Evolutionary conservation across 306 rosid species (phyloP).

Genomic region (Senna tora): DNA sequence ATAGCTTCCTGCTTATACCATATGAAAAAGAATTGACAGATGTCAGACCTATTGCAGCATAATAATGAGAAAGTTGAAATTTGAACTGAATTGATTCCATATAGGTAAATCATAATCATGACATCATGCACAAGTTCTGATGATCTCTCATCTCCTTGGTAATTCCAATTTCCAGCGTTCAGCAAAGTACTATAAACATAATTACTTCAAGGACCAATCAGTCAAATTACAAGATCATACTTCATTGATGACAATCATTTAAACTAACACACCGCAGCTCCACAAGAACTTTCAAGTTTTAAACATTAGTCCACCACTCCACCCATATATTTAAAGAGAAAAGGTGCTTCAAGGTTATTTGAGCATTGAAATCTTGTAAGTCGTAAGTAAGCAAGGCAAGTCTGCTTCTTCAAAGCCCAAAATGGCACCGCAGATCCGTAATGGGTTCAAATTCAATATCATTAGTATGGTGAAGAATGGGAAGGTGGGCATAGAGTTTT

Average conservation of each 20-base stretch:
- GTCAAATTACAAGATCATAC: constrained; percentile 29
- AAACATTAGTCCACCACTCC: constrained; percentile 15
- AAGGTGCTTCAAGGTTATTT: constrained; percentile 9
- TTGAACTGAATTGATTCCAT: constrained; percentile 20
- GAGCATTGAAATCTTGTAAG: constrained; percentile 9
- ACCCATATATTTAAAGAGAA: neutral
- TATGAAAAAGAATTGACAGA: neutral
- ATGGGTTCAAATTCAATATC: constrained; percentile 1
- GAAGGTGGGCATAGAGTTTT: neutral
- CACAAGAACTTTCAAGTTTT: constrained; percentile 12
- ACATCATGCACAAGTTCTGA: constrained; percentile 24
- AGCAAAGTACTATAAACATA: constrained; percentile 27
- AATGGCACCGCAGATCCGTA: constrained; percentile 18
- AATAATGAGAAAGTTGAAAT: constrained; percentile 31
- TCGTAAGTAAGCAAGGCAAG: constrained; percentile 2
- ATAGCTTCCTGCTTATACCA: constrained; percentile 59
- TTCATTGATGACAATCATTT: constrained; percentile 13
- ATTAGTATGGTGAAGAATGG: neutral
- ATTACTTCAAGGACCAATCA: constrained; percentile 2
- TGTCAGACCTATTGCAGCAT: constrained; percentile 25
- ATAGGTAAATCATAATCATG: constrained; percentile 9
- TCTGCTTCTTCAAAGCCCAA: constrained; percentile 17
- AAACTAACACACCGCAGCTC: constrained; percentile 27
- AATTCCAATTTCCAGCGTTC: constrained; percentile 17
- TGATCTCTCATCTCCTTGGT: constrained; percentile 23